A percentile compares a stretch with the other conserved stretches of the same genome.
phyloP scores from a whole-genome alignment of 2,329 filamentous ascomycete species.

The Epichloe glyceriae region DNA sequence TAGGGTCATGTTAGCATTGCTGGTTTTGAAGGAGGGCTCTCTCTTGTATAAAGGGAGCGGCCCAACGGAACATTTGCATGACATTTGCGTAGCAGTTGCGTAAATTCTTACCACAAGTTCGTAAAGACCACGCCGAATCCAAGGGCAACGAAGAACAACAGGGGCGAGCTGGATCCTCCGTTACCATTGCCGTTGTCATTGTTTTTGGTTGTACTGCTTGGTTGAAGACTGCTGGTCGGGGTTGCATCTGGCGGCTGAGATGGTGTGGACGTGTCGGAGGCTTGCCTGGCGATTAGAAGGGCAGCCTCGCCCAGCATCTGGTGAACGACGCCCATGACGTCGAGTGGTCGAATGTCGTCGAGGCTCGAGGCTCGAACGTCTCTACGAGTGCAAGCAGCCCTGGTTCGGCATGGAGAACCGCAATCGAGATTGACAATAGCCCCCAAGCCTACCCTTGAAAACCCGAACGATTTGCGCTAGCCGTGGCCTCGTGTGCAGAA shows the following conservation, averaged over 20 bases:
- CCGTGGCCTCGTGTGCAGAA: neutral
- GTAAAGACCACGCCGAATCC: slow-evolving; percentile 98
- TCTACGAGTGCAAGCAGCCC: neutral
- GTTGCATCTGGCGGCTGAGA: slow-evolving; percentile 5
- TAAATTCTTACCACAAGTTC: slow-evolving; percentile 71
- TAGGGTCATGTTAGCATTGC: slow-evolving; percentile 27
- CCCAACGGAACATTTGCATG: neutral
- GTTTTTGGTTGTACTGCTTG: slow-evolving; percentile 8
- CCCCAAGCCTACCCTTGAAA: neutral
- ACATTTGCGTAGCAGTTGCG: neutral
- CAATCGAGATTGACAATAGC: neutral
- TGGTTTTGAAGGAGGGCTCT: neutral
- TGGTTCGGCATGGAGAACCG: slow-evolving; percentile 1
- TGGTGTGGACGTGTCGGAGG: slow-evolving; percentile 9
- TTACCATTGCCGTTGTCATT: slow-evolving; percentile 9
- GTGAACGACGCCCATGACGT: slow-evolving; percentile 24
- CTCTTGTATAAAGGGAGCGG: neutral
- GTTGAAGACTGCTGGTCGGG: slow-evolving; percentile 7
- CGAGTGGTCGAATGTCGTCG: neutral
- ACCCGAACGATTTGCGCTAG: neutral
- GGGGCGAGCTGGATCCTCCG: slow-evolving; percentile 27
- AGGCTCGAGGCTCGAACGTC: neutral
- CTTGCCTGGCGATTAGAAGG: slow-evolving; percentile 23
- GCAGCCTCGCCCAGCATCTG: slow-evolving; percentile 24
- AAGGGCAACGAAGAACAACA: slow-evolving; percentile 78